A percentile compares a stretch with the other conserved stretches of the same genome.
Conservation (phyloP, 2,329 filamentous ascomycete genomes). For the Bertia moriformis region DNA sequence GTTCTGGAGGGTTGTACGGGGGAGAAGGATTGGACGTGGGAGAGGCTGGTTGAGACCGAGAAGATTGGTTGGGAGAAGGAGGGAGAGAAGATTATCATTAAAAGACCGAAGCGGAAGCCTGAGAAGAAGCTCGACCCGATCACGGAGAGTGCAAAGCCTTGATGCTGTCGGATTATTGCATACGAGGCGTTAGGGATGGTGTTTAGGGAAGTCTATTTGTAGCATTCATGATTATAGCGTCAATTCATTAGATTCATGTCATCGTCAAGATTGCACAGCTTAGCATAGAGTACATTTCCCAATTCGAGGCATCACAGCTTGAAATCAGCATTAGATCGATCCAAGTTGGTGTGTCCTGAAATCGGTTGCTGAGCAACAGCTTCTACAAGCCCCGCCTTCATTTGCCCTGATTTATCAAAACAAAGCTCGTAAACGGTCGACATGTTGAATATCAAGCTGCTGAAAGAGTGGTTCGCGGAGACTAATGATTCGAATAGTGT, state of each 20-base stretch:
- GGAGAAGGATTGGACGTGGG: background rate
- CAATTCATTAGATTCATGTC: no score
- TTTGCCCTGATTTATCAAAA: background rate
- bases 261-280: no score
- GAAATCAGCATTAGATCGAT: background rate
- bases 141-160: background rate
- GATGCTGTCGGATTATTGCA: background rate
- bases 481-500: background rate
- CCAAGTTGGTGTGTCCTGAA: background rate
- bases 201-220: no score
- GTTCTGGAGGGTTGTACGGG: background rate
- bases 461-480: background rate
- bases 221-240: no score
- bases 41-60: background rate
- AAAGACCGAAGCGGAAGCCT: background rate
- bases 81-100: slow-evolving; percentile 1
- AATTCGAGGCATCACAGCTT: slow-evolving; percentile 1
- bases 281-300: no score
- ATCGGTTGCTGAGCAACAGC: background rate
- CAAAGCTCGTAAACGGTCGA: slow-evolving; percentile 1
- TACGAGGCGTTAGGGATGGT: no score
- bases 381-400: background rate
- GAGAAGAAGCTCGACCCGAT: background rate
- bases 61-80: background rate
- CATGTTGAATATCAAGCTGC: background rate